Base-by-base conservation (phyloP, 805 yeast species). In the Saccharomycopsis capsularis region DNA sequence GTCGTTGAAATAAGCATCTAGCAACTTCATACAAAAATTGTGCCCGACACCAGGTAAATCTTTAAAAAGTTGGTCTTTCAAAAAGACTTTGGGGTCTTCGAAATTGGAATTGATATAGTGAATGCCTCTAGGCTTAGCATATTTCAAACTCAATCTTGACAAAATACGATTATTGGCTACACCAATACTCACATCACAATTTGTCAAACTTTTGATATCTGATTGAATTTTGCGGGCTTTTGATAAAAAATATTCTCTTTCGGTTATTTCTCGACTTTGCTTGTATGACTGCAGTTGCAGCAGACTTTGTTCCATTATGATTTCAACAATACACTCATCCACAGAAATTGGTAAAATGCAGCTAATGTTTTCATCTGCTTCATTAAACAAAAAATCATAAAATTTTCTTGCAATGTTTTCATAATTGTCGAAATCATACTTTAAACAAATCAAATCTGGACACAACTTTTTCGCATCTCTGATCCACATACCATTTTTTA, bases 401-500 rank as follows among this genome's bases (percentile, higher is more conserved):
- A 93, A 78, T 6, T 63, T 63, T 23, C 73, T 69, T 0, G 97
- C 86, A 18, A 74, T 73, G 29, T 59, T 57, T 60, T 85, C 93
- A 60, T 89, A 89, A 4, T 75, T 74, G 3, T 73, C 78, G 62
- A 90, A 91, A 54, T 87, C 83, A 60, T 88, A 87, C 5, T 79
- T 82, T 16, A 91, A 57, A 21, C 78, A 70, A 0, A 78, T 66
- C 32, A 91, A 62, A 3, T 77, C 66, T 0, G 93, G 95, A 58
- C 97, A 86, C 30, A 77, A 51, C 35, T 65, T 63, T 52, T 65
- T 68, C 0, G 97, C 98, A 1, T 68, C 56, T 1, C 79, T 68
- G 1, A 86, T 75, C 95, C 97, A 93, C 93, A 84, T 86, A 0
- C 98, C 98, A 60, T 93, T 90, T 24, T 61, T 68, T 3, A 91